Evolutionary conservation across 23 red algal species (phyloP).

Genomic region (Chondrus crispus): DNA sequence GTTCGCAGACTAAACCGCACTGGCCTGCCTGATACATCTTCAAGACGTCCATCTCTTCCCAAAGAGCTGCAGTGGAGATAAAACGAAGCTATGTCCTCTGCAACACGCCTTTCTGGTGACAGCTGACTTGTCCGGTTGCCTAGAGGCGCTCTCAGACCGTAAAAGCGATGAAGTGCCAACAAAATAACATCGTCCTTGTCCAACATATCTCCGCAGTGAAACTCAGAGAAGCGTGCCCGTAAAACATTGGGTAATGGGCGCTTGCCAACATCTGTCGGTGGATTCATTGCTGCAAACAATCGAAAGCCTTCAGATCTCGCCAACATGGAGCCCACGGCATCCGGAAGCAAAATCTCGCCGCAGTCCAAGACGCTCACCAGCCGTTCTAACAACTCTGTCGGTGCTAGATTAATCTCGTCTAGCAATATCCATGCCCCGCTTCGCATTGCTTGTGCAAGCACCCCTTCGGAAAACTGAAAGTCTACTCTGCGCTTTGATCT

Average conservation of each 20-base stretch:
- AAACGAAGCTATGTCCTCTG: constrained; percentile 66
- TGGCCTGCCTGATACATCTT: constrained; percentile 45
- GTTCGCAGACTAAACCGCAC: constrained; percentile 77
- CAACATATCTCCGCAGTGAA: constrained; percentile 61
- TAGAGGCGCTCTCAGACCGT: background rate
- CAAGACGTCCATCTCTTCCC: constrained; percentile 16
- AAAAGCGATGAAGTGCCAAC: constrained; percentile 40
- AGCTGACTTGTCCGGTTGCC: background rate
- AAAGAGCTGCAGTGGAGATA: constrained; percentile 41
- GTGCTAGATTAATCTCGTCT: constrained; percentile 98
- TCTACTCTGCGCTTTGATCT: constrained; percentile 3
- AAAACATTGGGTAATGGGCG: constrained; percentile 61
- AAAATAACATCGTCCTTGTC: constrained; percentile 48
- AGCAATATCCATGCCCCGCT: constrained; percentile 85
- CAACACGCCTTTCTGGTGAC: constrained; percentile 20
- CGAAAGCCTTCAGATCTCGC: constrained; percentile 62
- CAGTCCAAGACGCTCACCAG: constrained; percentile 80
- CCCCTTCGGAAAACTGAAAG: constrained; percentile 79
- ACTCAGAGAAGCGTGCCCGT: constrained; percentile 77
- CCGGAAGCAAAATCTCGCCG: constrained; percentile 44
- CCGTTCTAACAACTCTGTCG: constrained; percentile 83
- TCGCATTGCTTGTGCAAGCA: constrained; percentile 82
- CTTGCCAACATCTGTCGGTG: constrained; percentile 83
- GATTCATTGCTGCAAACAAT: constrained; percentile 94
- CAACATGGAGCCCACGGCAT: constrained; percentile 38